These are phyloP conservation scores for Gaeumannomyces tritici DNA, from an alignment of 2,329 filamentous ascomycete species.

Conservation along the genomic window DNA sequence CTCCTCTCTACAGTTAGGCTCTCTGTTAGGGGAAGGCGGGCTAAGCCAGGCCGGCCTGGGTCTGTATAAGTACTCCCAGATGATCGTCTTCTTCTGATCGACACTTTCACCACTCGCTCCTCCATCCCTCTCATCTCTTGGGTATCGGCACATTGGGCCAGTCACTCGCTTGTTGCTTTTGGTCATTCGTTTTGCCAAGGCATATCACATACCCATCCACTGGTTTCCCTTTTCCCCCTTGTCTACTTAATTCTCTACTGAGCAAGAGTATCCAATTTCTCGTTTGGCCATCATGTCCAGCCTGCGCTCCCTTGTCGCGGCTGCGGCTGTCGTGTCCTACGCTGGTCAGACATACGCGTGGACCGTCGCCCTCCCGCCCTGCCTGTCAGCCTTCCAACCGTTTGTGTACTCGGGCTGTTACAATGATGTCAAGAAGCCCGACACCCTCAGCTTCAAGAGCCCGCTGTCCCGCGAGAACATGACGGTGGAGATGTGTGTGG, in stretches of 20 bases:
- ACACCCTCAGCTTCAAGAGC: conserved; percentile 32
- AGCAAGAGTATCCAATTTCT: neutral
- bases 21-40: neutral
- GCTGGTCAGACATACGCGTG: conserved; percentile 26
- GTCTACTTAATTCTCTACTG: neutral
- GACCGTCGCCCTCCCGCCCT: conserved; percentile 34
- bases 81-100: neutral
- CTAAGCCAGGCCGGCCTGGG: neutral
- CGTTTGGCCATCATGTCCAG: conserved; percentile 18
- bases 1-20: neutral
- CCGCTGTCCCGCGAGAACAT: conserved; percentile 25
- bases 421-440: conserved; percentile 22
- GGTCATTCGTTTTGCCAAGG: neutral
- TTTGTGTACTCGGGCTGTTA: conserved; percentile 40
- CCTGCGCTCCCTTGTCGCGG: conserved; percentile 18
- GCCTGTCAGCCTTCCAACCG: conserved; percentile 32
- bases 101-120: neutral
- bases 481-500: conserved; percentile 37
- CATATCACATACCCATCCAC: neutral
- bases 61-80: neutral
- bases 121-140: neutral
- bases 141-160: neutral
- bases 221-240: neutral
- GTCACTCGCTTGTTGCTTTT: conserved; percentile 1
- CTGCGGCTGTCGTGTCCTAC: conserved; percentile 27